Evolutionary conservation across 345 rosid genomes (phyloP).

Genomic region (Eucalyptus sideroxylon): DNA sequence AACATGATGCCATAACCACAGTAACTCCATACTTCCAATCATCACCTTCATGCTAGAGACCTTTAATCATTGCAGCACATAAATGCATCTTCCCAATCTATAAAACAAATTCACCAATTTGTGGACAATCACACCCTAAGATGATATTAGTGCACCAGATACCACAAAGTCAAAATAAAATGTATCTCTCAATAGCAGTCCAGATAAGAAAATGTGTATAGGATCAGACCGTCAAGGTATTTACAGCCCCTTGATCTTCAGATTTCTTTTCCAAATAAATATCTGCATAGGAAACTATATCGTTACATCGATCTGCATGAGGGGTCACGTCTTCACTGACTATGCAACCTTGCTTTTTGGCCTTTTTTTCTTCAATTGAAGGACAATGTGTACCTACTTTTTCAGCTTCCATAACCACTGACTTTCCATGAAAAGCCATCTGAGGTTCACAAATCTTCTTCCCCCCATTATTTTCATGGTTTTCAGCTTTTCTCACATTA

Average conservation of each 20-base stretch:
- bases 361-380: not conserved
- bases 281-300: not conserved
- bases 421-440: slow-evolving; percentile 2
- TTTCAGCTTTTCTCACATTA: not conserved
- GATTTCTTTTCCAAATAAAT: not conserved
- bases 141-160: not conserved
- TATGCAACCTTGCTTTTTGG: not conserved
- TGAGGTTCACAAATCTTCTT: not conserved
- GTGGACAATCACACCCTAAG: not conserved
- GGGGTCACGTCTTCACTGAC: not conserved
- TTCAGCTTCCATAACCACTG: not conserved
- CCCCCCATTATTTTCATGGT: not conserved
- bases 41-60: not conserved
- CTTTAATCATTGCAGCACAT: not conserved
- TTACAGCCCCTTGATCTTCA: not conserved
- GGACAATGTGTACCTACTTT: not conserved
- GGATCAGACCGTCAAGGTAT: slow-evolving; percentile 5
- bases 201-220: not conserved
- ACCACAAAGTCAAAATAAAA: not conserved
- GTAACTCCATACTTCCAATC: not conserved
- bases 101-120: not conserved
- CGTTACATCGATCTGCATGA: not conserved
- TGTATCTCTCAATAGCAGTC: not conserved
- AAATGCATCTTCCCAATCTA: not conserved
- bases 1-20: not conserved